These are phyloP conservation scores for Meredithiella fracta DNA, from an alignment of 2,329 filamentous ascomycete genomes.

Conservation along the genomic window DNA sequence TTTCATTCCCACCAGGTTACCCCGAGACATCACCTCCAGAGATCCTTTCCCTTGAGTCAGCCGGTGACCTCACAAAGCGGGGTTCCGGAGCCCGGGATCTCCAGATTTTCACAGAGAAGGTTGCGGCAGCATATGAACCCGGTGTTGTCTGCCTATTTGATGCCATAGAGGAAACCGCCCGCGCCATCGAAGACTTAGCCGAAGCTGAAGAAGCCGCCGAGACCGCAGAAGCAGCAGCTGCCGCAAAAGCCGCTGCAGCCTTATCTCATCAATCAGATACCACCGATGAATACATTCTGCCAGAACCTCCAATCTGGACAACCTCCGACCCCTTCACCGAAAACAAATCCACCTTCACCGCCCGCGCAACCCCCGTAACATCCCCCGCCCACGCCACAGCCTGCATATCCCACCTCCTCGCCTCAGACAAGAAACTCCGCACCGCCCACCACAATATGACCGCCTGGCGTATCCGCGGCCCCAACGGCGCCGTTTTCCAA, in stretches of 20 bases:
- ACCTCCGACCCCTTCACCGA: slow-evolving; percentile 60
- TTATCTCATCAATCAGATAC: not conserved
- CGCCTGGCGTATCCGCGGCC: slow-evolving; percentile 67
- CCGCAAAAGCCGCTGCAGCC: slow-evolving; percentile 15
- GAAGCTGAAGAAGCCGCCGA: slow-evolving; percentile 18
- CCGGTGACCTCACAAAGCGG: slow-evolving; percentile 47
- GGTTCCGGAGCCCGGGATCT: slow-evolving; percentile 59
- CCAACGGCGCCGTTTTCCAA: slow-evolving; percentile 39
- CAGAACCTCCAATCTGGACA: slow-evolving; percentile 42
- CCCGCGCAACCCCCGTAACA: slow-evolving; percentile 52
- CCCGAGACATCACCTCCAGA: slow-evolving; percentile 51
- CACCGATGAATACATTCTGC: slow-evolving; percentile 14
- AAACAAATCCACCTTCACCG: slow-evolving; percentile 78
- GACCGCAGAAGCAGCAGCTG: slow-evolving; percentile 16
- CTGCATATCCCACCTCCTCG: slow-evolving; percentile 59
- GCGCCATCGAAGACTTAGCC: slow-evolving; percentile 23
- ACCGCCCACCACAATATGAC: slow-evolving; percentile 88
- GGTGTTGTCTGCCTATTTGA: slow-evolving; percentile 81
- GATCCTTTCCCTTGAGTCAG: slow-evolving; percentile 64
- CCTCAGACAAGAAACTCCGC: slow-evolving; percentile 71
- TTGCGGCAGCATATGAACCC: slow-evolving; percentile 50
- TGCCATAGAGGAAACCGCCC: slow-evolving; percentile 58
- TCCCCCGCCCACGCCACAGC: slow-evolving; percentile 54
- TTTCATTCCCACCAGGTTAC: slow-evolving; percentile 59
- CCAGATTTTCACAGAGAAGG: slow-evolving; percentile 48